These are phyloP conservation scores for Chrysoporthe puriensis DNA, from an alignment of 2,329 filamentous ascomycete genomes.

Conservation along the genomic window DNA sequence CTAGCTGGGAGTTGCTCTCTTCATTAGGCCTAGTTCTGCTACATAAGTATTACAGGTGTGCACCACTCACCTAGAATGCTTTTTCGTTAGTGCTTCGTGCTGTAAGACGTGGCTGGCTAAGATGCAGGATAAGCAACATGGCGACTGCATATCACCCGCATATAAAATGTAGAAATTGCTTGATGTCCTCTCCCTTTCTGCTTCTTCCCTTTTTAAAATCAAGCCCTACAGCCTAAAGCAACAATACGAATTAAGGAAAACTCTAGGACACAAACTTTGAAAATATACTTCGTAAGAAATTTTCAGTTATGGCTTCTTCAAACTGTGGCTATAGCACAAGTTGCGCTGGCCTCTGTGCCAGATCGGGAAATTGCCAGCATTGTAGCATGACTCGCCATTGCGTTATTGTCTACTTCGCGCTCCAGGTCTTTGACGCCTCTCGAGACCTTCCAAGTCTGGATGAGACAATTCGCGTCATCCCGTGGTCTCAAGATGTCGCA, in stretches of 20 bases:
- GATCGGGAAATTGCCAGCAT: not conserved
- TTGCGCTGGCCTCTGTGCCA: not conserved
- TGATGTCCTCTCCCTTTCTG: not conserved
- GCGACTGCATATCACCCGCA: no score
- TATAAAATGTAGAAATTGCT: no score
- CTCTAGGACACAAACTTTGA: not conserved
- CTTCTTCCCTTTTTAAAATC: not conserved
- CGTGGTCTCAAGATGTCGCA: not conserved
- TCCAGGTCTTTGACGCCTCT: not conserved
- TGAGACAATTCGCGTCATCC: not conserved
- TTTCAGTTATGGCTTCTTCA: not conserved
- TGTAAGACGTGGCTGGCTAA: no score
- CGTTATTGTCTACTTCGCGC: not conserved
- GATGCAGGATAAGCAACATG: no score
- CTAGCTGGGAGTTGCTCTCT: no score
- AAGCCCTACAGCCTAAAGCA: not conserved
- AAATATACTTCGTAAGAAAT: not conserved
- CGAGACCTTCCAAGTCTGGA: not conserved
- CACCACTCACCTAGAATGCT: no score
- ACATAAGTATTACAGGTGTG: no score
- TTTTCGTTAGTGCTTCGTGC: no score
- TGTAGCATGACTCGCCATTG: not conserved
- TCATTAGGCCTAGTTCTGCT: no score
- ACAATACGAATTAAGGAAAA: not conserved
- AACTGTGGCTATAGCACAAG: not conserved